These are phyloP conservation scores for Solanum pimpinellifolium DNA, from an alignment of 257 asterid species.

Conservation along the genomic window DNA sequence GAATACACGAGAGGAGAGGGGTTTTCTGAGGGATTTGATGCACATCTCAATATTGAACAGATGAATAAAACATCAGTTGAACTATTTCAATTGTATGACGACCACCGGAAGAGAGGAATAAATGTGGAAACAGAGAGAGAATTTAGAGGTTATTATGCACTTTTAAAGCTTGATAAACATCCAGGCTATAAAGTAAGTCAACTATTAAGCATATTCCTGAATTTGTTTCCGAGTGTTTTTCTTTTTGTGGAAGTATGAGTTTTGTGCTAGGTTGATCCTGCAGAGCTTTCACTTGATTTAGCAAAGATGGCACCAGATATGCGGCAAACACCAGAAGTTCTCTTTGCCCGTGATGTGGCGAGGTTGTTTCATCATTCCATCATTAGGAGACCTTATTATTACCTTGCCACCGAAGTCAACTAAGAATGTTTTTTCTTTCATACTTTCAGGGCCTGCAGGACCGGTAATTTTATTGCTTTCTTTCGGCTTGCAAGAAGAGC, in stretches of 20 bases:
- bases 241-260: slow-evolving; percentile 32
- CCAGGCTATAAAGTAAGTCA: slow-evolving; percentile 95
- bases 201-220: slow-evolving; percentile 13
- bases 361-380: slow-evolving; percentile 38
- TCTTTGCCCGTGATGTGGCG: slow-evolving; percentile 96
- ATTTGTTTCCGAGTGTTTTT: slow-evolving; percentile 13
- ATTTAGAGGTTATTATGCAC: slow-evolving; percentile 98
- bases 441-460: slow-evolving; percentile 86
- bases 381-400: background rate
- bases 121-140: slow-evolving; percentile 78
- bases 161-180: slow-evolving; percentile 96
- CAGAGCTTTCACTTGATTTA: slow-evolving; percentile 96
- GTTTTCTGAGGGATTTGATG: slow-evolving; percentile 98
- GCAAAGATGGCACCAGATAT: slow-evolving; percentile 94
- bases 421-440: background rate
- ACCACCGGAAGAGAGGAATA: slow-evolving; percentile 82
- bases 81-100: slow-evolving; percentile 82
- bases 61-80: slow-evolving; percentile 98
- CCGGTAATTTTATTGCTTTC: slow-evolving; percentile 85
- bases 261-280: slow-evolving; percentile 97
- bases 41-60: slow-evolving; percentile 97
- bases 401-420: background rate
- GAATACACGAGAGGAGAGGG: slow-evolving; percentile 97
- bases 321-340: slow-evolving; percentile 81
- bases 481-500: slow-evolving; percentile 90